Base-by-base conservation (phyloP, 129 eudicot species). In the Lonicera japonica region DNA sequence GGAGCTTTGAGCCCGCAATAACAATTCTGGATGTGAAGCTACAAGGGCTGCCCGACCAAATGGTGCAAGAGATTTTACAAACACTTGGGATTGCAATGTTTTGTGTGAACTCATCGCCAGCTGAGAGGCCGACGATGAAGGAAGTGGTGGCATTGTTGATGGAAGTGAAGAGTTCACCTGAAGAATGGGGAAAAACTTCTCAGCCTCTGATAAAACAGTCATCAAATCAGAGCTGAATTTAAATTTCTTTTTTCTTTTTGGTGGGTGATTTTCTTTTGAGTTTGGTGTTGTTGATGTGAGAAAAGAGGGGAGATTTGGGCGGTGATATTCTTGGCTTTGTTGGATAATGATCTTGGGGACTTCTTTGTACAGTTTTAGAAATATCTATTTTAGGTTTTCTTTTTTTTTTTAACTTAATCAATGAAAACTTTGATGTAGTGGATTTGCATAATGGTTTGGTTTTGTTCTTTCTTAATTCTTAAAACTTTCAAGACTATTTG, bases 41-140 rank as follows among this genome's bases (percentile, higher is more conserved):
- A 11, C 91, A 83, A 60, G 92, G 95, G 2, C 70, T 90, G 73
- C 92, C 92, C 0, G 97, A 90, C 59, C 92, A 83, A 64, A 79
- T 79, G 78, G 89, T 90, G 50, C 97, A 90, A 70, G 97, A 90
- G 73, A 90, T 86, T 95, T 85, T 90, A 40, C 97, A 90, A 67
- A 83, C 97, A 1, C 89, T 90, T 0, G 94, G 97, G 23, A 90
- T 90, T 5, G 97, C 97, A 1, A 86, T 90, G 97, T 90, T 90
- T 54, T 90, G 97, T 34, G 97, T 90, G 25, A 90, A 90, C 18
- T 77, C 95, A 7, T 87, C 97, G 21, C 97, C 97, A 0, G 61
- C 79, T 0, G 97, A 90, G 56, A 74, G 97, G 73, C 97, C 97
- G 0, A 76, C 97, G 5, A 90, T 90, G 97, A 86, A 86, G 63